Percentiles rank a stretch among this genome's conserved stretches.
phyloP scores from a whole-genome alignment of 73 alveolate species.

The Tetrahymena borealis region DNA sequence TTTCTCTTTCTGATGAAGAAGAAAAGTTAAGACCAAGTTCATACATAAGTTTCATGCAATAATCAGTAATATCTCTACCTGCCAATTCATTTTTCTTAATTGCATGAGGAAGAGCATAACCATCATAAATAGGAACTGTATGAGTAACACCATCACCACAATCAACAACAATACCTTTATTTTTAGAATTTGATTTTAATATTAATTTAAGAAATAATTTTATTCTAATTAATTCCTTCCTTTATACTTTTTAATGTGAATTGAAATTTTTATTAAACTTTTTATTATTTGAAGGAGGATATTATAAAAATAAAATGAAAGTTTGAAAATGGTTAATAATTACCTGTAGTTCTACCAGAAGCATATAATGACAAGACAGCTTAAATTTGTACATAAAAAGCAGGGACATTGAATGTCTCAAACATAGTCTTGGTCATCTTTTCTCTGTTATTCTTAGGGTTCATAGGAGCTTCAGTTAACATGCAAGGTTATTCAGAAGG shows the following conservation, averaged over 20 bases:
- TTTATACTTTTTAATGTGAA: no score
- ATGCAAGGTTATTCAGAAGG: slow-evolving; percentile 79
- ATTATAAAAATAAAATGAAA: no score
- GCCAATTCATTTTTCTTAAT: slow-evolving; percentile 80
- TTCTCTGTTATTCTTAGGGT: slow-evolving; percentile 77
- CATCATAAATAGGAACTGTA: slow-evolving; percentile 83
- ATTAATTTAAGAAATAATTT: background rate
- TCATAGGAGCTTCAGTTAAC: slow-evolving; percentile 89
- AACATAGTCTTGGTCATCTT: slow-evolving; percentile 76
- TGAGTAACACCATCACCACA: slow-evolving; percentile 89
- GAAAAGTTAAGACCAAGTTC: slow-evolving; percentile 63
- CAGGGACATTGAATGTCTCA: slow-evolving; percentile 81
- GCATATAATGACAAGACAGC: slow-evolving; percentile 82
- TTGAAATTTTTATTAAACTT: no score
- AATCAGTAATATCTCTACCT: slow-evolving; percentile 84
- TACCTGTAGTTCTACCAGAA: slow-evolving; percentile 85
- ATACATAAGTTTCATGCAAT: slow-evolving; percentile 56
- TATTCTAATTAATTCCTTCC: no score
- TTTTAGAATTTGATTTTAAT: background rate
- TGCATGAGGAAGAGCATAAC: slow-evolving; percentile 84
- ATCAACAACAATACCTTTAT: slow-evolving; percentile 68
- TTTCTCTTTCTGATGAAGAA: slow-evolving; percentile 72
- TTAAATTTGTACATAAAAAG: slow-evolving; percentile 76
- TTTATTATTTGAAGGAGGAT: no score
- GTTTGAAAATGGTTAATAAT: no score